Evolutionary conservation across 805 yeast genomes (phyloP), one percentile per base, ranked within the genome.

Genomic region (Yarrowia keelungensis): DNA sequence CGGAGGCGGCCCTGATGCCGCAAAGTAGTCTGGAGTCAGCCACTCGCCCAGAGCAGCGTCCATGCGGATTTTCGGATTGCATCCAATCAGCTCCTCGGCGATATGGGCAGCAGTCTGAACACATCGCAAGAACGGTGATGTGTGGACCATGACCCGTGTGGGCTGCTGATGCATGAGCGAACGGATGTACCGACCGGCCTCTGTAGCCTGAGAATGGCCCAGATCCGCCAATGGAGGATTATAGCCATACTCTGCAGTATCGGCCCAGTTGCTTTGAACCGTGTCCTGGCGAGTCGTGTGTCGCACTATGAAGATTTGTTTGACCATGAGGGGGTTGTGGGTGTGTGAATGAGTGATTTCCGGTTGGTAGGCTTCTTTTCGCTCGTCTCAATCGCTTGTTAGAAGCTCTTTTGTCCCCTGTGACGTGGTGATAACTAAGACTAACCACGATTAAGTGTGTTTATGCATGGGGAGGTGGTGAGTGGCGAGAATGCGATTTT

Each of bases 61-160:
- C 51, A 79, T 46, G 10, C 76, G 73, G 42, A 73, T 56, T 45
- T 54, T 64, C 49, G 65, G 45, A 16, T 39, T 45, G 22, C 41
- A 42, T 42, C 41, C 46, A 38, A 38, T 43, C 36, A 75, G 64
- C 38, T 47, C 61, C 61, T 71, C 64, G 15, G 77, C 79, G 15
- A 79, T 71, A 36, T 69, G 67, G 16, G 70, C 68, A 2, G 81
- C 78, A 1, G 81, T 79, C 69, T 77, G 77, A 10, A 73, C 78
- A 67, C 81, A 79, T n/a, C 81, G 74, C 62, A 77, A 70, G 68
- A 78, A 79, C 16, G 81, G 81, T 19, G 80, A 76, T 45, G 76
- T 58, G 70, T 76, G 79, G 32, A 77, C 65, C 56, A 71, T 64
- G 67, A 69, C 71, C 68, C 35, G 47, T 59, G 61, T 58, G 65